A percentile compares a stretch with the other conserved stretches of the same genome.
Conservation (phyloP, 306 rosid species). For the Ammopiptanthus mongolicus region DNA sequence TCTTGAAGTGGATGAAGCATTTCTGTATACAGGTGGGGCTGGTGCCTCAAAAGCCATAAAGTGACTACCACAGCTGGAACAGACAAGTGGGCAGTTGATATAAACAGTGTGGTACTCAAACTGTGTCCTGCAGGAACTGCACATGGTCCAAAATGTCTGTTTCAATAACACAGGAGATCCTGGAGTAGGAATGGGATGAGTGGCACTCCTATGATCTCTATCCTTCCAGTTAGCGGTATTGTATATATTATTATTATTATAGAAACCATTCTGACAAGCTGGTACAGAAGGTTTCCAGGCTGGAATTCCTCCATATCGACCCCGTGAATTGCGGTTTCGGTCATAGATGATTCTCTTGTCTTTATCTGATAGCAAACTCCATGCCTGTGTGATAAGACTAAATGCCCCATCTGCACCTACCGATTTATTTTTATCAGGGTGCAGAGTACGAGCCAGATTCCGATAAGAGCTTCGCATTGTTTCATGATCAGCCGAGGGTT, state of each 20-base stretch:
- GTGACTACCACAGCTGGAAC: conserved; percentile 39
- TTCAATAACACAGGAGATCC: conserved; percentile 17
- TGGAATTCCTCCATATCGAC: conserved; percentile 6
- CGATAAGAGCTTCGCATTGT: conserved; percentile 53
- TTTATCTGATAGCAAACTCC: conserved; percentile 57
- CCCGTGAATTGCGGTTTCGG: conserved; percentile 24
- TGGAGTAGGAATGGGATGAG: conserved; percentile 24
- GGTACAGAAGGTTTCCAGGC: conserved; percentile 25
- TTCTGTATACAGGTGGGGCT: conserved; percentile 24
- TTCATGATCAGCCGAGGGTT: conserved; percentile 48
- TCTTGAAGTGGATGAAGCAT: conserved; percentile 32
- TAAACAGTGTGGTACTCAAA: conserved; percentile 48
- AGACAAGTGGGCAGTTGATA: conserved; percentile 37
- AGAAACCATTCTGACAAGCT: conserved; percentile 33
- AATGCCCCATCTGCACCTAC: conserved; percentile 79
- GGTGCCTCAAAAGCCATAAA: conserved; percentile 56
- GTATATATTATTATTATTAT: conserved; percentile 10
- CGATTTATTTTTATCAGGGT: conserved; percentile 81
- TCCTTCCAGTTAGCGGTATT: conserved; percentile 22
- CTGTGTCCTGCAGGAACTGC: conserved; percentile 46
- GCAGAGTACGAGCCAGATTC: conserved; percentile 54
- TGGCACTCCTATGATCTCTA: conserved; percentile 25
- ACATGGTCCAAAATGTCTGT: conserved; percentile 72
- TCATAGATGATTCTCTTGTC: conserved; percentile 39
- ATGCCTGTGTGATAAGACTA: conserved; percentile 60